Evolutionary conservation across 1,139 yeast species (phyloP), one percentile per base, ranked within the genome.

Genomic region (Kodamaea suecica): DNA sequence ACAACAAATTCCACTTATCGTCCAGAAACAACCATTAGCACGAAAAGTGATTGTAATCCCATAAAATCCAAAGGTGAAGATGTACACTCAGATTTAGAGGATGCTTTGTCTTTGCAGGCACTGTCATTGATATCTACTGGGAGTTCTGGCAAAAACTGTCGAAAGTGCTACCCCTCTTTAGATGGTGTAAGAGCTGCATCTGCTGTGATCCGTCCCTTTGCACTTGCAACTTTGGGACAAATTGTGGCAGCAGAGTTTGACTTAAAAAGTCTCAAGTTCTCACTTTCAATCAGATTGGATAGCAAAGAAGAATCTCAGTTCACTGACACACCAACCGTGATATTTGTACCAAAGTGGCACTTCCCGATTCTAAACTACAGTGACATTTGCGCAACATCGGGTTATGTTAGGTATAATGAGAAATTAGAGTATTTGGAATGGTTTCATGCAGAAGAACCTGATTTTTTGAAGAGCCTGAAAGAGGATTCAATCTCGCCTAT

Each of bases 151-250:
- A 50, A 53, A 30, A 57, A 13, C 8, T 25, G 17, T 14, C 6
- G 5, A 11, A 23, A 56, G 30, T 67, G 71, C 35, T 66, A 57
- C 39, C 70, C 74, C 1, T 62, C 73, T 1, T 69, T 74, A 3
- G 75, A 73, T 40, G 94, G 94, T 1, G 73, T 79, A 1, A 64
- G 96, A 35, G 94, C 90, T 0, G 69, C 73, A 2, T 72, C 73
- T 37, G 86, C 95, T 0, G 72, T 83, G 3, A 63, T 84, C 15
- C 67, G 96, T 33, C 96, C 96, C 1, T 84, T 70, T 46, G 78
- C 84, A 1, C 55, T 77, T 3, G 75, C 80, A 3, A 69, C 80
- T 0, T 63, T 64, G 31, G 95, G 95, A 1, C 60, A 63, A 10
- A 56, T 72, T 4, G 54, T 57, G 16, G 54, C 55, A 1, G 72